Evolutionary conservation across 1,139 yeast species (phyloP).

Genomic region (Candida sp.): DNA sequence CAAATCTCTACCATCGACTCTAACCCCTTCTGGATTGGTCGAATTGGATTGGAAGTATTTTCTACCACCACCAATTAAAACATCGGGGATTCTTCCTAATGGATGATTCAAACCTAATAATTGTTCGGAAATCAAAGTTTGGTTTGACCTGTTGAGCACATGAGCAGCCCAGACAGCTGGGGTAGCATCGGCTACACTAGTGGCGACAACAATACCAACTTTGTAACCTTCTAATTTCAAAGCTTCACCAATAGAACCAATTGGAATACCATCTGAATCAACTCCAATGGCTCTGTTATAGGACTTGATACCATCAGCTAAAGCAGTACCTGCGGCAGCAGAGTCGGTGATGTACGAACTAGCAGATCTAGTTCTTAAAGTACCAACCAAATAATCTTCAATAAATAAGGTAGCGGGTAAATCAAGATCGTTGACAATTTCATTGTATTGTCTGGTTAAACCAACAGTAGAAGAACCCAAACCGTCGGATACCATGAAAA

Average conservation of each 20-base stretch:
- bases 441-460: slow-evolving; percentile 68
- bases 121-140: slow-evolving; percentile 74
- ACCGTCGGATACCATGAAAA: slow-evolving; percentile 86
- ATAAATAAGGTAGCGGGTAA: slow-evolving; percentile 52
- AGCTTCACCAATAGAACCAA: slow-evolving; percentile 84
- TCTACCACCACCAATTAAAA: slow-evolving; percentile 88
- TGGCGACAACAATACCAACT: slow-evolving; percentile 87
- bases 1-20: slow-evolving; percentile 66
- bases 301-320: slow-evolving; percentile 72
- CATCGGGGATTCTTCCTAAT: slow-evolving; percentile 71
- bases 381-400: slow-evolving; percentile 70
- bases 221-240: slow-evolving; percentile 71
- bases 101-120: slow-evolving; percentile 60
- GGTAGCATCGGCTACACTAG: slow-evolving; percentile 70
- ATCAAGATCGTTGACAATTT: slow-evolving; percentile 49
- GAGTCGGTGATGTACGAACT: slow-evolving; percentile 78
- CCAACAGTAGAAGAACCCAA: slow-evolving; percentile 87
- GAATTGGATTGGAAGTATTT: slow-evolving; percentile 59
- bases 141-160: slow-evolving; percentile 61
- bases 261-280: slow-evolving; percentile 54
- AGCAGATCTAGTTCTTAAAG: slow-evolving; percentile 74
- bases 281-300: slow-evolving; percentile 88
- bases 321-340: slow-evolving; percentile 95
- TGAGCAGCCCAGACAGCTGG: slow-evolving; percentile 83
- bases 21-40: slow-evolving; percentile 49